A percentile compares a stretch with the other conserved stretches of the same genome.
Evolutionary conservation across 495 filamentous ascomycete species (phyloP).

Genomic region (Penicillium malachiteum): DNA sequence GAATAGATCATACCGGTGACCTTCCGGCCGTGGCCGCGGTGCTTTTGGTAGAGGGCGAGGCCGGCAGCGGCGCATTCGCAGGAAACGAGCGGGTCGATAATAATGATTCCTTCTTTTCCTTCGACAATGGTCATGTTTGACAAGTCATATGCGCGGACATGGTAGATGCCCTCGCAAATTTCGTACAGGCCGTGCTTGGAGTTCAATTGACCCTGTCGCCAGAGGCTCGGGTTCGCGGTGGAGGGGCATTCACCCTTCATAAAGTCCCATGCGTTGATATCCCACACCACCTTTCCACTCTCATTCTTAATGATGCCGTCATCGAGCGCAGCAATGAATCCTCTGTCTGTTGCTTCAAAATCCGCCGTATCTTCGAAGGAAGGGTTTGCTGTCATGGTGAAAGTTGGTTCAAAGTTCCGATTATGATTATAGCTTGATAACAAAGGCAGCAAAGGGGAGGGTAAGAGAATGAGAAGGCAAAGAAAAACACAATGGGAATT

Average conservation of each 20-base stretch:
- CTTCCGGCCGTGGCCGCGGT: constrained; percentile 14
- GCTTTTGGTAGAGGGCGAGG: constrained; percentile 18
- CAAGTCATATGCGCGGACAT: constrained; percentile 24
- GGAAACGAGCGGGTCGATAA: constrained; percentile 25
- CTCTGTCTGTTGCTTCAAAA: constrained; percentile 18
- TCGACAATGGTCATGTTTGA: constrained; percentile 29
- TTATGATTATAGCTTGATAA: neutral
- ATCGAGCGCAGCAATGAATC: constrained; percentile 17
- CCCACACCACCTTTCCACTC: constrained; percentile 15
- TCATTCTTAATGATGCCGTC: constrained; percentile 12
- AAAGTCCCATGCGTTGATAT: constrained; percentile 20
- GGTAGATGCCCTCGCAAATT: constrained; percentile 23
- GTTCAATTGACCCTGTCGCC: constrained; percentile 17
- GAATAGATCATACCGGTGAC: constrained; percentile 27
- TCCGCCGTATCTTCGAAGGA: constrained; percentile 18
- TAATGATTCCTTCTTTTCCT: constrained; percentile 21
- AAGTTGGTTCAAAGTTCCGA: neutral
- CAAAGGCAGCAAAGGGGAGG: no score
- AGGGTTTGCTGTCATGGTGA: neutral
- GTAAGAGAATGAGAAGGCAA: no score
- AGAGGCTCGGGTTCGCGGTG: constrained; percentile 24
- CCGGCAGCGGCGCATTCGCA: constrained; percentile 16
- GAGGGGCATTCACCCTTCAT: constrained; percentile 14
- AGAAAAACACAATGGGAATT: no score
- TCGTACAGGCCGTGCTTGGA: constrained; percentile 22